Evolutionary conservation across 768 basidiomycete species (phyloP), one percentile per base, ranked within the genome.

Genomic region (Chalciporus piperatus): DNA sequence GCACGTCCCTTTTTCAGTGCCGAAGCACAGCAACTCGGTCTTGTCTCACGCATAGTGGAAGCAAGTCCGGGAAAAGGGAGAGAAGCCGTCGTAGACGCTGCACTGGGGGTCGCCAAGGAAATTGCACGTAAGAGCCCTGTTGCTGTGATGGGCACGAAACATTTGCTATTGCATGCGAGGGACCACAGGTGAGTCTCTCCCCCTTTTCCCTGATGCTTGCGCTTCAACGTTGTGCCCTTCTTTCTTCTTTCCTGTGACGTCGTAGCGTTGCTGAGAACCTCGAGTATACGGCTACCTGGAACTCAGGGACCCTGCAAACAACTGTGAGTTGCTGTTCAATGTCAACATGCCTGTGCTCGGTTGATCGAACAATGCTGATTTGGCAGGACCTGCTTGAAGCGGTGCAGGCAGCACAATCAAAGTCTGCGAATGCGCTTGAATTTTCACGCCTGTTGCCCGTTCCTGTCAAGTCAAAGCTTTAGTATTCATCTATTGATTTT

Each of bases 81-180:
- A 20, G 77, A 79, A 0, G 86, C 82, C 39, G 93, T 95, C 0
- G 67, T 87, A 4, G 64, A 69, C 5, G 83, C 78, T 1, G 89
- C 91, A 0, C 52, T 92, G n/a, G 73, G 78, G 13, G 71, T 88
- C 13, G 92, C 88, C 0, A 70, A 70, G 50, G 61, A 76, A 1
- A 87, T 94, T 25, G 87, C 88, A 32, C 55, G 58, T 19, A 94
- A 94, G 71, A 87, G 85, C 30, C 93, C 93, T 0, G 70, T 95
- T 3, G 93, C 92, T 0, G 82, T 90, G 0, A 57, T 77, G 0
- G 82, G 87, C 1, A 85, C 90, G 6, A 97, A 96, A 71, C 83
- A 82, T 51, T 68, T 95, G 0, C 73, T 96, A 44, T 74, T 80
- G 13, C 90, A 96, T 69, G 76, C 90, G 6, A 68, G 88, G 50